Evolutionary conservation across 2,329 filamentous ascomycete genomes (phyloP).

Genomic region (Arachnopeziza araneosa): DNA sequence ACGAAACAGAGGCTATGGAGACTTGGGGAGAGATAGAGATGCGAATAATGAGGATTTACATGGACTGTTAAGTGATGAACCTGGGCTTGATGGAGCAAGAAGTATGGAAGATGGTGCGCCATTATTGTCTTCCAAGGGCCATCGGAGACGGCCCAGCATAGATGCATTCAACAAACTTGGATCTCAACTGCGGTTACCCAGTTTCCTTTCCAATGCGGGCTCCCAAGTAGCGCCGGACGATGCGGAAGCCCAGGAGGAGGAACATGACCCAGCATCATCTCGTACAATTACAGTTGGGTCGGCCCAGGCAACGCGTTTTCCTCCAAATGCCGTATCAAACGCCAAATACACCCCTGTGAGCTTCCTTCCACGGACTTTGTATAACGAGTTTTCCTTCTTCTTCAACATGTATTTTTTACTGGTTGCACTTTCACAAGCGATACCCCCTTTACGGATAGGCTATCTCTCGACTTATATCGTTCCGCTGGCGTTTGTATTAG

Average conservation of each 20-base stretch:
- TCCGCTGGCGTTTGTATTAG: slow-evolving; percentile 83
- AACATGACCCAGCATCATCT: slow-evolving; percentile 63
- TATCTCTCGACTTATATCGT: slow-evolving; percentile 94
- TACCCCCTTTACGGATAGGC: slow-evolving; percentile 83
- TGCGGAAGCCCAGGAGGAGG: slow-evolving; percentile 42
- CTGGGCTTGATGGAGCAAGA: slow-evolving; percentile 38
- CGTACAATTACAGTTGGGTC: slow-evolving; percentile 73
- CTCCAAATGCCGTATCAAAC: slow-evolving; percentile 88
- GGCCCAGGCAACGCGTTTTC: slow-evolving; percentile 68
- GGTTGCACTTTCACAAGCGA: slow-evolving; percentile 88
- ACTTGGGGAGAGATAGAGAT: slow-evolving; percentile 51
- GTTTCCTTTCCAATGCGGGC: slow-evolving; percentile 49
- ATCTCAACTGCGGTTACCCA: slow-evolving; percentile 58
- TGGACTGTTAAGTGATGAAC: slow-evolving; percentile 59
- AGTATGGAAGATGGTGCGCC: slow-evolving; percentile 62
- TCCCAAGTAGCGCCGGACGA: slow-evolving; percentile 22
- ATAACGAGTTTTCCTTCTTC: slow-evolving; percentile 99
- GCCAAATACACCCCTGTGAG: slow-evolving; percentile 96
- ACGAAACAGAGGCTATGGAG: slow-evolving; percentile 48
- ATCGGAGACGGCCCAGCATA: slow-evolving; percentile 30
- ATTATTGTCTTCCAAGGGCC: slow-evolving; percentile 47
- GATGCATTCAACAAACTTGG: slow-evolving; percentile 41
- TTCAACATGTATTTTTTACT: slow-evolving; percentile 99
- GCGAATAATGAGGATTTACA: slow-evolving; percentile 59
- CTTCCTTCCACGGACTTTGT: slow-evolving; percentile 88